These are phyloP conservation scores for Podospora australis DNA, from an alignment of 495 filamentous ascomycete species.

Conservation along the genomic window DNA sequence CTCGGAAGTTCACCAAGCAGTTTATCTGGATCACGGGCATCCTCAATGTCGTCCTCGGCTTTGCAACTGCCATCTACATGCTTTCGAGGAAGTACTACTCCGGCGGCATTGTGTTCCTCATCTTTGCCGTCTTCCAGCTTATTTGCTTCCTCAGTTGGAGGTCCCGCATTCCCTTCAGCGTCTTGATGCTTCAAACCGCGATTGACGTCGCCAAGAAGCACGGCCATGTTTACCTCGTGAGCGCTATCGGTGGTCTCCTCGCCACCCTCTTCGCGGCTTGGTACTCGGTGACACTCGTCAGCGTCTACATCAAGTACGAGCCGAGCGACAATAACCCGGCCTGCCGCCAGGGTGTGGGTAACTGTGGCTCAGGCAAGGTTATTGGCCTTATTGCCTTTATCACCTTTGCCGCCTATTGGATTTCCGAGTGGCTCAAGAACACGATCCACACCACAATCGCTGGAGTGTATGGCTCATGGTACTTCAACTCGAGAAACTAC, in stretches of 20 bases:
- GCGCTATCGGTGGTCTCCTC: conserved; percentile 67
- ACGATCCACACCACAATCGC: conserved; percentile 82
- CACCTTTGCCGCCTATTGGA: conserved; percentile 88
- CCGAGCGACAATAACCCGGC: conserved; percentile 59
- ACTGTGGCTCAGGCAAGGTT: conserved; percentile 70
- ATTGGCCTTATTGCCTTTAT: conserved; percentile 80
- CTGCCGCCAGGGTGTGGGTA: conserved; percentile 54
- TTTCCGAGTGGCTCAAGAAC: conserved; percentile 88
- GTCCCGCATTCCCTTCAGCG: conserved; percentile 78
- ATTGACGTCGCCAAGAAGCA: conserved; percentile 79
- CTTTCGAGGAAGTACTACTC: conserved; percentile 64
- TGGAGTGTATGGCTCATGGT: conserved; percentile 89
- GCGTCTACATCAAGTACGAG: conserved; percentile 74
- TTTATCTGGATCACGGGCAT: conserved; percentile 90
- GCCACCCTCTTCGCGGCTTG: conserved; percentile 66
- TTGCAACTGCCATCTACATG: conserved; percentile 63
- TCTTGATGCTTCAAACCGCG: conserved; percentile 78
- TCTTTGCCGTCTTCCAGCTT: conserved; percentile 61
- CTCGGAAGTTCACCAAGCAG: conserved; percentile 77
- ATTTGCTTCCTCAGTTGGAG: conserved; percentile 62
- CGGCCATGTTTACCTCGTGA: conserved; percentile 82
- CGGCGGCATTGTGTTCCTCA: conserved; percentile 76
- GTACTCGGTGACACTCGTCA: conserved; percentile 53
- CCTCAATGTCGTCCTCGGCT: conserved; percentile 69
- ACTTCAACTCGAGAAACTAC: conserved; percentile 68